Base-by-base conservation (phyloP, 2,329 filamentous ascomycete species). In the Pseudogymnoascus sp. region DNA sequence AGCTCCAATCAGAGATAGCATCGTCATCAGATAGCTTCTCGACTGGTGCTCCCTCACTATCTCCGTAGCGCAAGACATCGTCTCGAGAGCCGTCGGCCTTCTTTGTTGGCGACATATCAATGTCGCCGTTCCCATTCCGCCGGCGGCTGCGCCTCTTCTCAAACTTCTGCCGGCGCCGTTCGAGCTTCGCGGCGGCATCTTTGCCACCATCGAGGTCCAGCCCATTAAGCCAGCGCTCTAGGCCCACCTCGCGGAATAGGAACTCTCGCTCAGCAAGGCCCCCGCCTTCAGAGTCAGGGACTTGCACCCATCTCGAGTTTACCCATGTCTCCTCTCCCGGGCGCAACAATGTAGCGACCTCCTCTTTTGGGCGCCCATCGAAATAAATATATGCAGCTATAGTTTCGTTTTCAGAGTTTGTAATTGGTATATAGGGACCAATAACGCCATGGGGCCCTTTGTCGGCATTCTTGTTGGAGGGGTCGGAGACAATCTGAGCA, bases 371-470 rank as follows among this genome's bases (percentile, higher is more conserved):
- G 64, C 94, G 82, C 15, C 94, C 94, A 74, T 99, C 94, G 71
- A 99, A 99, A 77, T 99, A 99, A 68, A 99, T 97, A 74, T 99
- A 99, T 37, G 93, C 94, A 33, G 94, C 94, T 68, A 99, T 93
- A 12, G 94, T 99, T 77, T 99, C 94, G 74, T 97, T 96, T 61
- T 91, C 88, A 33, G 90, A 96, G 64, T 89, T 87, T 18, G 94
- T 97, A 77, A 97, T 85, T 60, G 94, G 90, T 65, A 93, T 88
- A 75, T 99, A 99, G 1, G 93, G 91, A 60, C 83, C 85, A 64
- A 97, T 81, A n/a, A 80, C 75, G 66, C 82, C 80, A 67, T 79
- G 80, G 66, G 79, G 80, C 60, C 80, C 81, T 66, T 81, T 76
- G 65, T 82, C 79, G 50, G 70, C 70, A 28, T 74, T 73, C 63